Conservation (phyloP, 495 filamentous ascomycete species). For the Penicillium goetzii region DNA sequence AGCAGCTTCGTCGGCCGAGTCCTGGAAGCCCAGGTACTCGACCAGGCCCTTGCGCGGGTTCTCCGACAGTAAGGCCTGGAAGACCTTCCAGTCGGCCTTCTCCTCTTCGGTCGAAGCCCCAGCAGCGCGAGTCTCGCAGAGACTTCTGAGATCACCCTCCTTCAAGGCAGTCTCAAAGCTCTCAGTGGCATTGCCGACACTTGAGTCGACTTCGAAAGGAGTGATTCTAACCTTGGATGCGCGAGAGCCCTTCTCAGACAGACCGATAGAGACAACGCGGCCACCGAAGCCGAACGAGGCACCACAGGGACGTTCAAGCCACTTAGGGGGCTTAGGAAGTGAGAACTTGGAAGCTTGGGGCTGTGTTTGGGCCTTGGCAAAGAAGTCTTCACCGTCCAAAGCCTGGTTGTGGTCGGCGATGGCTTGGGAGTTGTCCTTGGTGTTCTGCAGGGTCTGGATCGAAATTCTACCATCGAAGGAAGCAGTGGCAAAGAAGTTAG, state of each 20-base stretch:
- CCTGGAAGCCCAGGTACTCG: conserved; percentile 84
- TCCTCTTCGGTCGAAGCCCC: conserved; percentile 82
- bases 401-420: conserved; percentile 64
- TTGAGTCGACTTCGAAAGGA: conserved; percentile 83
- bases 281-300: conserved; percentile 96
- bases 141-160: conserved; percentile 71
- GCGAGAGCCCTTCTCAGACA: conserved; percentile 61
- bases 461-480: conserved; percentile 96
- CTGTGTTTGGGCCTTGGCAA: conserved; percentile 87
- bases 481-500: conserved; percentile 86
- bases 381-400: conserved; percentile 94
- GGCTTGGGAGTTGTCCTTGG: conserved; percentile 56
- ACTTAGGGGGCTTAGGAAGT: conserved; percentile 82
- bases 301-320: conserved; percentile 83
- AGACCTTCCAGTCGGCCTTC: conserved; percentile 92
- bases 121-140: conserved; percentile 79
- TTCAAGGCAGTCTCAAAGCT: conserved; percentile 84
- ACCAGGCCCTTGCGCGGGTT: conserved; percentile 80
- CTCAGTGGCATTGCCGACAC: conserved; percentile 80
- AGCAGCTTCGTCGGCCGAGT: conserved; percentile 54
- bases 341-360: conserved; percentile 88
- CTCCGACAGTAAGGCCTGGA: conserved; percentile 82
- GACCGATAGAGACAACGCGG: conserved; percentile 79
- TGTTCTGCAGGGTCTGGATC: conserved; percentile 91
- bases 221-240: conserved; percentile 83